Conservation (phyloP, 768 basidiomycete genomes). For the Tricholoma terreum region DNA sequence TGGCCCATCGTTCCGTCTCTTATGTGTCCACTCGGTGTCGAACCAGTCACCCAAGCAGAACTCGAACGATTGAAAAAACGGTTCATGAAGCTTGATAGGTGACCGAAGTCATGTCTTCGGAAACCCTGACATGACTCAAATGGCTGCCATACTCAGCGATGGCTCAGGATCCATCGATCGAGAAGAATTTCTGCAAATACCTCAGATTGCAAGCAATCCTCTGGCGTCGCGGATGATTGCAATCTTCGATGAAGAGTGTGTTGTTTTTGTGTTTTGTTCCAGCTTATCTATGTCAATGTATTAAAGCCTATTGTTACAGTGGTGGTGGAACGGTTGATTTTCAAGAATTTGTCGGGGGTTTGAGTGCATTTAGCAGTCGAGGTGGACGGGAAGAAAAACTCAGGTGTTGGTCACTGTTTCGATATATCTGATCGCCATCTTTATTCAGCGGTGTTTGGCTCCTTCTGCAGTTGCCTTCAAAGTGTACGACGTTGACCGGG, state of each 20-base stretch:
- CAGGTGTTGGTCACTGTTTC: slow-evolving; percentile 57
- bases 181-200: slow-evolving; percentile 98
- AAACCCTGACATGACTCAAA: neutral
- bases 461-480: slow-evolving; percentile 87
- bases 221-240: slow-evolving; percentile 97
- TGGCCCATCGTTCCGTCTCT: neutral
- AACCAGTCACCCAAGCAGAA: slow-evolving; percentile 87
- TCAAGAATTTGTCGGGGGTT: slow-evolving; percentile 96
- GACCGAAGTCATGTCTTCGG: neutral
- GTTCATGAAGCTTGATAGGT: slow-evolving; percentile 99
- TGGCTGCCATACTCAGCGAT: slow-evolving; percentile 52
- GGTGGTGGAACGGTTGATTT: slow-evolving; percentile 99
- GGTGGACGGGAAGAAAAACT: slow-evolving; percentile 97
- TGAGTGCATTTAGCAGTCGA: slow-evolving; percentile 96
- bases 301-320: slow-evolving; percentile 40
- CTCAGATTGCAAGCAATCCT: slow-evolving; percentile 97
- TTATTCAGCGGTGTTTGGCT: slow-evolving; percentile 2
- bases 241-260: slow-evolving; percentile 98
- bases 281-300: neutral
- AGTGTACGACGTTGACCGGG: slow-evolving; percentile 98
- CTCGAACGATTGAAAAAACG: slow-evolving; percentile 96
- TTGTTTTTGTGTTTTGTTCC: slow-evolving; percentile 16
- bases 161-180: slow-evolving; percentile 97
- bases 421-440: neutral
- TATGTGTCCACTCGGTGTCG: slow-evolving; percentile 7